Evolutionary conservation across 805 yeast species (phyloP).

Genomic region (Metschnikowia reukaufii): DNA sequence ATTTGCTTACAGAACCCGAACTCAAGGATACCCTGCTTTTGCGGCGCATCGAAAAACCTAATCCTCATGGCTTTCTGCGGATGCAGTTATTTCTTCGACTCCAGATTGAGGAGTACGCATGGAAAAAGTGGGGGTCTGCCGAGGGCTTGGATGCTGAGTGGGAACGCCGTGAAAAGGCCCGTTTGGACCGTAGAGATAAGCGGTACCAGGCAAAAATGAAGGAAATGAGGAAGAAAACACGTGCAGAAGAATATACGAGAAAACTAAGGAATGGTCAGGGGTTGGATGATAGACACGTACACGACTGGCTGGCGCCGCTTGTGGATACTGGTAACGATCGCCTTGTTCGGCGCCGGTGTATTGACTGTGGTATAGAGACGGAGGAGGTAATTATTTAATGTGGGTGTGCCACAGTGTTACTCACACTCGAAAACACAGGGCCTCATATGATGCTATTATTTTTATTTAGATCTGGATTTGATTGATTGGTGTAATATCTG

Average conservation of each 20-base stretch:
- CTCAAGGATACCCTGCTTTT: conserved; percentile 66
- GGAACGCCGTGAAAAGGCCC: conserved; percentile 74
- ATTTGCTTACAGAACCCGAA: conserved; percentile 91
- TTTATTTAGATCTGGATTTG: too few species aligned
- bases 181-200: conserved; percentile 71
- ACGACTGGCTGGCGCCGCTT: conserved; percentile 68
- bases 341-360: conserved; percentile 59
- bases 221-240: conserved; percentile 86
- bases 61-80: conserved; percentile 90
- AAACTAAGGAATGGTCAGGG: conserved; percentile 57
- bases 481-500: neutral
- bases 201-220: conserved; percentile 73
- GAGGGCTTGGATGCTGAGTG: conserved; percentile 92
- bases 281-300: conserved; percentile 64
- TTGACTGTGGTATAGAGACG: conserved; percentile 78
- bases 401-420: neutral
- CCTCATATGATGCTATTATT: neutral
- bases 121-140: conserved; percentile 90
- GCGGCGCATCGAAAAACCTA: conserved; percentile 82
- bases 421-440: too few species aligned
- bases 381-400: conserved; percentile 62
- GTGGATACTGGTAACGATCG: conserved; percentile 40
- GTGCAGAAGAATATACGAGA: conserved; percentile 88
- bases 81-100: conserved; percentile 90
- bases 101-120: conserved; percentile 92